Conservation (phyloP, 2,329 filamentous ascomycete genomes). For the Myriosclerotinia scirpicola region DNA sequence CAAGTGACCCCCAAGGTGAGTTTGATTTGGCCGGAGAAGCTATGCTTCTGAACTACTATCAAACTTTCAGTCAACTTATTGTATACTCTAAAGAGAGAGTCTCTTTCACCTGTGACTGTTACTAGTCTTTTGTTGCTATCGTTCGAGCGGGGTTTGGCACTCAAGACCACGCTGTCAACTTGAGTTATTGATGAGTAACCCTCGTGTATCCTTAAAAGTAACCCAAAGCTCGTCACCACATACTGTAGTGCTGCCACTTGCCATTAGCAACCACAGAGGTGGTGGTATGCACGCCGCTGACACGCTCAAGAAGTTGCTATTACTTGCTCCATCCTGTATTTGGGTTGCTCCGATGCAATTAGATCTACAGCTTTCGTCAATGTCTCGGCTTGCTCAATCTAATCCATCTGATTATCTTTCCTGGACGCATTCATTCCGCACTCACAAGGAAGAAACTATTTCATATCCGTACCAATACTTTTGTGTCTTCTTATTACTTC, state of each 20-base stretch:
- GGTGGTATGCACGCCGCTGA: background rate
- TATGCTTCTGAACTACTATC: background rate
- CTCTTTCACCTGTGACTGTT: background rate
- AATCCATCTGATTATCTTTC: background rate
- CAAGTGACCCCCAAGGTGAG: background rate
- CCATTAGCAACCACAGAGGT: background rate
- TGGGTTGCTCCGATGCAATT: background rate
- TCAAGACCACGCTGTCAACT: background rate
- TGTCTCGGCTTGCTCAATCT: background rate
- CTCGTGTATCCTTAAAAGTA: background rate
- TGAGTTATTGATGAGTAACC: background rate
- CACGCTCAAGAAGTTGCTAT: background rate
- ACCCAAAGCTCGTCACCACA: background rate
- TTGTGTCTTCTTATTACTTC: background rate
- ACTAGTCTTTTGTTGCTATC: background rate
- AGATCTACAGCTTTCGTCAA: background rate
- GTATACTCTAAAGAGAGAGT: background rate
- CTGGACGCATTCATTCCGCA: background rate
- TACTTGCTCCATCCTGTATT: background rate
- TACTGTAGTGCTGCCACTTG: background rate
- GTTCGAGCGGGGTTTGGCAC: background rate
- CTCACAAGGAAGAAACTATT: background rate
- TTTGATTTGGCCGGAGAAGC: background rate
- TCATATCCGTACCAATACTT: background rate
- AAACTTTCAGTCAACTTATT: background rate